Percentiles rank a stretch among this genome's conserved stretches.
Conservation (phyloP, 2,329 filamentous ascomycete genomes). For the Claviceps fusiformis region DNA sequence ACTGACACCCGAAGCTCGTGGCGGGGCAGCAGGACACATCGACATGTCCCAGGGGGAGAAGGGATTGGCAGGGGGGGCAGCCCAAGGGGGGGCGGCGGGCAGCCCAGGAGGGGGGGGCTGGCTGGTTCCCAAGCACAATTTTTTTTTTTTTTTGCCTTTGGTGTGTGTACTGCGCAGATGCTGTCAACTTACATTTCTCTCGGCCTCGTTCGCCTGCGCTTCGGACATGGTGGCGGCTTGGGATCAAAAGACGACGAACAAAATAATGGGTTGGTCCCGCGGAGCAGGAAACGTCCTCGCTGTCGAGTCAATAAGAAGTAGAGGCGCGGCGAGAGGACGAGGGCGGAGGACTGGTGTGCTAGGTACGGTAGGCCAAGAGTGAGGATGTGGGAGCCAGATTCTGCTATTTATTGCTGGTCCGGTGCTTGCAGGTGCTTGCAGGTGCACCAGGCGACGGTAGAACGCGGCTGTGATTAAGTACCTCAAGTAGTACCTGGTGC, state of each 20-base stretch:
- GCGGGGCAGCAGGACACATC: constrained; percentile 14
- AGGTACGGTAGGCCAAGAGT: constrained; percentile 7
- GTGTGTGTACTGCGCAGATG: neutral
- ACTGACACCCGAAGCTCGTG: constrained; percentile 5
- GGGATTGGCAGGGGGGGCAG: neutral
- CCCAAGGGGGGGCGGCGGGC: neutral
- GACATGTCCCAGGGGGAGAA: neutral
- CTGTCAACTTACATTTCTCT: constrained; percentile 66
- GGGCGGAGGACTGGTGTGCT: constrained; percentile 5
- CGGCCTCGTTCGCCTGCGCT: constrained; percentile 77
- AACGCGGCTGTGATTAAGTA: neutral
- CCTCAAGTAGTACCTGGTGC: no score
- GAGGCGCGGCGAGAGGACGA: constrained; percentile 7
- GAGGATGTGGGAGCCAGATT: constrained; percentile 18
- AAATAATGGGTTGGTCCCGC: constrained; percentile 14
- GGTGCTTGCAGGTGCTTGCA: neutral
- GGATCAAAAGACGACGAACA: constrained; percentile 11
- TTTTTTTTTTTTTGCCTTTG: constrained; percentile 1
- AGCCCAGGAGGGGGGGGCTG: constrained; percentile 1
- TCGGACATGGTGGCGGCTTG: constrained; percentile 61
- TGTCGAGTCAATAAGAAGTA: constrained; percentile 3
- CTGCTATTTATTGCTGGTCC: constrained; percentile 1
- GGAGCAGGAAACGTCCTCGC: constrained; percentile 6
- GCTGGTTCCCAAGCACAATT: constrained; percentile 8
- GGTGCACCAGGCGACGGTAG: neutral